Evolutionary conservation across 129 eudicot species (phyloP).

Genomic region (Mikania micrantha): DNA sequence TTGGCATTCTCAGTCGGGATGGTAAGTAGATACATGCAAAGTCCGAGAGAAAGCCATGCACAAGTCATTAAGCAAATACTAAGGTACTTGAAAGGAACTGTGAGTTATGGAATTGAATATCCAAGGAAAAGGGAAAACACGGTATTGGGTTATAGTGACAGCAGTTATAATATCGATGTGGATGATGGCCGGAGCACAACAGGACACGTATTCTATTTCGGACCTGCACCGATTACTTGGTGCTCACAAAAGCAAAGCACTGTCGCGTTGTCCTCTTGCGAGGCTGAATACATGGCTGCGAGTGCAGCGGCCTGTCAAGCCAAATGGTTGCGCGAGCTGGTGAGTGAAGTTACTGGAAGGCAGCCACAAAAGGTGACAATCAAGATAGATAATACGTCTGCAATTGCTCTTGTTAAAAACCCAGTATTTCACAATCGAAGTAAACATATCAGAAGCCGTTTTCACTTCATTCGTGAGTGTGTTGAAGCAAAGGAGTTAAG

Average conservation of each 20-base stretch:
- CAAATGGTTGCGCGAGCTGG: neutral
- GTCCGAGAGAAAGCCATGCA: neutral
- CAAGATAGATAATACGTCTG: too few relatives aligned
- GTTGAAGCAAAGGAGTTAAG: too few relatives aligned
- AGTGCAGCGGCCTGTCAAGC: neutral
- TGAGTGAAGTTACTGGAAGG: neutral
- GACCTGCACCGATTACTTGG: neutral
- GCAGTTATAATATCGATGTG: neutral
- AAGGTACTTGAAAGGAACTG: neutral
- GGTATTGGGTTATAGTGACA: neutral
- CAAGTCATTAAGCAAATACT: neutral
- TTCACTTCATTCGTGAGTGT: too few relatives aligned
- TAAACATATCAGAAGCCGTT: too few relatives aligned
- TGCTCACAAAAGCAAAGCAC: neutral
- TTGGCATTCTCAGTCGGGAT: neutral
- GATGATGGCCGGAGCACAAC: neutral
- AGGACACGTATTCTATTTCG: neutral
- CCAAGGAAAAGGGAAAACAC: too few relatives aligned
- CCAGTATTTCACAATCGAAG: too few relatives aligned
- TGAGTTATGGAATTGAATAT: neutral
- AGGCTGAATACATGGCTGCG: neutral
- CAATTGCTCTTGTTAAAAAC: too few relatives aligned
- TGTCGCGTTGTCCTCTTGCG: neutral
- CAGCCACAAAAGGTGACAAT: too few relatives aligned
- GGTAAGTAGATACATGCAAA: neutral